These are phyloP conservation scores for Saxophila tyrrhenica DNA, from an alignment of 495 filamentous ascomycete genomes.

Conservation along the genomic window DNA sequence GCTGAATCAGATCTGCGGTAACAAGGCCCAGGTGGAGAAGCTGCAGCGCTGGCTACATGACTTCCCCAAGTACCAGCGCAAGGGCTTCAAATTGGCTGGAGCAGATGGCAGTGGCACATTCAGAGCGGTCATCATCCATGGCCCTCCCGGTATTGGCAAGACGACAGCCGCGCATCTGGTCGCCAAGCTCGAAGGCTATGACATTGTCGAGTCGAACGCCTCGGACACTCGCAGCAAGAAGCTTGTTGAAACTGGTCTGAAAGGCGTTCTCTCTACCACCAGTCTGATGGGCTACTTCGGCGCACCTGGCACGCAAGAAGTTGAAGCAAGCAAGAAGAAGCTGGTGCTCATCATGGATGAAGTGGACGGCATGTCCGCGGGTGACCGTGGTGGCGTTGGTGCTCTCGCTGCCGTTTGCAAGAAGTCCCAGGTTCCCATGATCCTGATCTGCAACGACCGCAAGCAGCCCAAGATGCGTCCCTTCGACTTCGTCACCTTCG, in stretches of 20 bases:
- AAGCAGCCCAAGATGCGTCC: constrained; percentile 93
- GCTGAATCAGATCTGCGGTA: constrained; percentile 84
- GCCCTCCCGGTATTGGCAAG: constrained; percentile 94
- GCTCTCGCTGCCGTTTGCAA: constrained; percentile 87
- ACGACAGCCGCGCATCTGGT: constrained; percentile 94
- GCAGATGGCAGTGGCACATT: constrained; percentile 67
- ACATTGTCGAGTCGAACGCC: constrained; percentile 89
- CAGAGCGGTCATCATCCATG: constrained; percentile 83
- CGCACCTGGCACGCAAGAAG: constrained; percentile 48
- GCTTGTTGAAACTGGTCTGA: constrained; percentile 74
- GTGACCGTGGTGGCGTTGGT: constrained; percentile 90
- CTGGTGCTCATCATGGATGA: constrained; percentile 97
- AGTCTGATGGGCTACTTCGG: constrained; percentile 88
- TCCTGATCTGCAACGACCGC: constrained; percentile 95
- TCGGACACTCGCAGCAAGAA: constrained; percentile 98
- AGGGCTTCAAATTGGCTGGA: constrained; percentile 64
- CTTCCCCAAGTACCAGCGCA: constrained; percentile 65
- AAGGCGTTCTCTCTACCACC: constrained; percentile 83
- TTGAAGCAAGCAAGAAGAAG: constrained; percentile 74
- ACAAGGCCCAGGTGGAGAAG: constrained; percentile 82
- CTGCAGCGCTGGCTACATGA: constrained; percentile 74
- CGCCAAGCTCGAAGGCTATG: constrained; percentile 84
- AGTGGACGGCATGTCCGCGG: constrained; percentile 97
- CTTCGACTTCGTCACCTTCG: constrained; percentile 73
- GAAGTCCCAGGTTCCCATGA: constrained; percentile 88